phyloP scores from a whole-genome alignment of 1,284 basidiomycete species.

The Ganoderma lingzhi region DNA sequence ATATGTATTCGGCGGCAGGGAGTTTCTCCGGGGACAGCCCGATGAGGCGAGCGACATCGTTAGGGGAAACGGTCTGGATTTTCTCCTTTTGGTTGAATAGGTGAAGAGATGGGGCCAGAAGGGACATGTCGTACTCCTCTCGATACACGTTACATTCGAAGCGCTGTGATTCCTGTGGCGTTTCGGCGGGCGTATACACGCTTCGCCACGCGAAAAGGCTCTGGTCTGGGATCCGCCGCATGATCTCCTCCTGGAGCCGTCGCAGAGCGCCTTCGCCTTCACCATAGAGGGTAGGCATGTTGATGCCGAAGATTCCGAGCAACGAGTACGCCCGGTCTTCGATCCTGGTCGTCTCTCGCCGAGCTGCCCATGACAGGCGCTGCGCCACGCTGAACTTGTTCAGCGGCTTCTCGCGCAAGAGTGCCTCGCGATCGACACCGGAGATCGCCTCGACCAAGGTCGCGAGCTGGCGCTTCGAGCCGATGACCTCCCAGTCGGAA shows the following conservation, averaged over 20 bases:
- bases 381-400: slow-evolving; percentile 8
- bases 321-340: slow-evolving; percentile 14
- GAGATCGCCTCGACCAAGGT: slow-evolving; percentile 3
- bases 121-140: background rate
- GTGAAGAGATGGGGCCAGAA: background rate
- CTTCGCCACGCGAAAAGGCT: slow-evolving; percentile 12
- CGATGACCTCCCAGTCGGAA: slow-evolving; percentile 3
- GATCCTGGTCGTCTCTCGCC: slow-evolving; percentile 11
- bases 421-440: background rate
- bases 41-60: background rate
- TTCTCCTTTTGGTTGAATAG: background rate
- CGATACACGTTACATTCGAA: background rate
- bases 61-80: background rate
- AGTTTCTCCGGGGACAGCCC: background rate
- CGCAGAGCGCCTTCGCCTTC: slow-evolving; percentile 7
- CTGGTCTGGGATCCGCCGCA: slow-evolving; percentile 4
- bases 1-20: background rate
- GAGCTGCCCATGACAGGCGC: slow-evolving; percentile 19
- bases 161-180: background rate
- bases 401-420: background rate
- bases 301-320: slow-evolving; percentile 10
- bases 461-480: slow-evolving; percentile 13
- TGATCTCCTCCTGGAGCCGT: slow-evolving; percentile 14
- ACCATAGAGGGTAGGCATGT: slow-evolving; percentile 12
- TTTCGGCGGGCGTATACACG: background rate